Base-by-base conservation (phyloP, 106 monocot species). In the Narthecium ossifragum region DNA sequence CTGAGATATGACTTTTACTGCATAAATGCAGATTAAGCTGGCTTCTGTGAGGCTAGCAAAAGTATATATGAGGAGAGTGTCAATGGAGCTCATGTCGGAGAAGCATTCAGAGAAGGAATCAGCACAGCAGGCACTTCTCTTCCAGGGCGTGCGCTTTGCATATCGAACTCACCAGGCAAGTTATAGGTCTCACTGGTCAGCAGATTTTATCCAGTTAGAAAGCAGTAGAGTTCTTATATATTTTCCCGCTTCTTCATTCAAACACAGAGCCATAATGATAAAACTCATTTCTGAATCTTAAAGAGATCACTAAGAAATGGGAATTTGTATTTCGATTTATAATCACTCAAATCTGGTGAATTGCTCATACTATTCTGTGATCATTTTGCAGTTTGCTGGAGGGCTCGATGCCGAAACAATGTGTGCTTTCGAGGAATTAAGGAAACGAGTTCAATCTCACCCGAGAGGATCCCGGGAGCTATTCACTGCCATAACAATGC, bases 141-240 rank as follows among this genome's bases (percentile, higher is more conserved):
- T 73, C 57, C 84, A 84, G 61, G 78, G 87, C 23, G 80, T 92
- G 41, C 83, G 73, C 26, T 88, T 92, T 72, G 77, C 87, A 5
- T 92, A 88, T 66, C 71, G 87, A 20, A 78, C 71, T 34, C 84
- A 92, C 57, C 87, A 92, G 88, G 92, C 61, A 67, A 62, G 39
- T 60, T 12, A 31, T 36, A 5, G 31, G 9, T 38, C 17, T 37
- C 8, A n/a, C n/a, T n/a, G n/a, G n/a, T n/a, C n/a, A n/a, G n/a
- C n/a, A n/a, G 28, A 5, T 23, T 32, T 43, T 26, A 26, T 2
- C 3, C 20, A 46, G 11, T 17, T 10, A 8, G 45, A 46, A 2
- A 8, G 51, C 20, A 22, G 25, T 51, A 26, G 7, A 51, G 7
- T 46, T 11, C 6, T 46, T n/a, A 20, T 12, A 54, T 27, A 26